Percentiles rank a stretch among this genome's conserved stretches.
phyloP scores from a whole-genome alignment of 768 basidiomycete genomes.

The Russula sp. region DNA sequence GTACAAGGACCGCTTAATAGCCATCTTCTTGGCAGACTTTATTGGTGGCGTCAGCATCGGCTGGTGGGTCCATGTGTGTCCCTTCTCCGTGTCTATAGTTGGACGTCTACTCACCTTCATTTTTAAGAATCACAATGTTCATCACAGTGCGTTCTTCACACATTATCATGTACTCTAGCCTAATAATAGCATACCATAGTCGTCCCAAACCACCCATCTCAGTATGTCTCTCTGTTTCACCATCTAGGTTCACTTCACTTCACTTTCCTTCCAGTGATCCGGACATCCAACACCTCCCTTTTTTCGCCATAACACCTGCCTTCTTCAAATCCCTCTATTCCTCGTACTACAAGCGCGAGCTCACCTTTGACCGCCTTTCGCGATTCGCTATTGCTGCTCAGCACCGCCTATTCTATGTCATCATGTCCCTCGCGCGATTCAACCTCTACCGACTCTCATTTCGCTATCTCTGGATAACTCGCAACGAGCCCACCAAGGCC shows the following conservation, averaged over 20 bases:
- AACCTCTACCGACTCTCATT: conserved; percentile 93
- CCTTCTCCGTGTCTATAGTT: not conserved
- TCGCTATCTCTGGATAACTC: conserved; percentile 58
- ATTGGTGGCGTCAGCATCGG: conserved; percentile 91
- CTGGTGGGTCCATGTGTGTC: conserved; percentile 95
- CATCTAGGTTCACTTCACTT: not conserved
- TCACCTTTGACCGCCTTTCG: conserved; percentile 70
- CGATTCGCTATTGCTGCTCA: conserved; percentile 65
- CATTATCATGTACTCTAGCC: conserved; percentile 1
- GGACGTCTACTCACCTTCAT: conserved; percentile 11
- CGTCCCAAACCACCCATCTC: conserved; percentile 95
- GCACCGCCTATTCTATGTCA: conserved; percentile 88
- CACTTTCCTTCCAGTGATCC: conserved; percentile 52
- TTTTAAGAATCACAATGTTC: conserved; percentile 84
- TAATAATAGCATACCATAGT: conserved; percentile 42
- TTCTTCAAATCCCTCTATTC: conserved; percentile 88
- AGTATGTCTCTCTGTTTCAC: conserved; percentile 45
- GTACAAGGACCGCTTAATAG: conserved; percentile 70
- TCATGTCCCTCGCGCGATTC: conserved; percentile 88
- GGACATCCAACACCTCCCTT: conserved; percentile 84
- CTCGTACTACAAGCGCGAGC: conserved; percentile 87
- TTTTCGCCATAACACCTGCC: conserved; percentile 85
- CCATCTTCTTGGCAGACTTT: conserved; percentile 76
- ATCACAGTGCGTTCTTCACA: conserved; percentile 67
- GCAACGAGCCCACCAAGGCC: conserved; percentile 56